Base-by-base conservation (phyloP, 129 eudicot genomes). In the Silybum marianum region DNA sequence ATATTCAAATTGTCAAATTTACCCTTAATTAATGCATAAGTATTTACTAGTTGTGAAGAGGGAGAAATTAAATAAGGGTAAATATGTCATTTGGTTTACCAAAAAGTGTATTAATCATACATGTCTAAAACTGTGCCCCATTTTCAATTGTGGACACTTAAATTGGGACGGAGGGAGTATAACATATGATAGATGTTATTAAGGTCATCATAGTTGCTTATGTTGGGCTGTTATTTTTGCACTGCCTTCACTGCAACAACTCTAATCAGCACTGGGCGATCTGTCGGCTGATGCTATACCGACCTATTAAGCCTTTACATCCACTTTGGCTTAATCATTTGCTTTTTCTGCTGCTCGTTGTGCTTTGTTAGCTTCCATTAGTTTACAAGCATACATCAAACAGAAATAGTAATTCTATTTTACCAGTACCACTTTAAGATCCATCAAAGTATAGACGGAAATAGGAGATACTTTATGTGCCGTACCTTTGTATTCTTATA, bases 211-310 rank as follows among this genome's bases (percentile, higher is more conserved):
- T 87, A 73, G 65, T 81, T 84, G 66, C 80, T 84, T 25, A 74
- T 76, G 25, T 79, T 80, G 69, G 87, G 92, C 83, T 81, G 87
- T 82, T 93, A 94, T 82, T 87, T 95, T 70, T 95, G 99, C 39
- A 92, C 95, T 1, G 97, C 97, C 75, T 91, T 95, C 2, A 91
- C 93, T 1, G 97, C 97, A 6, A 95, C 99, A 7, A 95, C 98
- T 85, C 98, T 85, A 32, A 97, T 3, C 98, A 12, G 99, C 97
- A 88, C 89, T 95, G 21, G 98, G 97, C 16, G 98, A 97, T 38
- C 85, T 85, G 89, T 95, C 87, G 46, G 99, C 95, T 18, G 97
- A 89, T 73, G 90, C 87, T 9, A 32, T 32, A 95, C 93, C 6
- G 93, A 90, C 82, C 93, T 76, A 70, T 90, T 95, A 32, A 95